A percentile compares a stretch with the other conserved stretches of the same genome.
Evolutionary conservation across 2,329 filamentous ascomycete genomes (phyloP).

Genomic region (Aureobasidium melanogenum): DNA sequence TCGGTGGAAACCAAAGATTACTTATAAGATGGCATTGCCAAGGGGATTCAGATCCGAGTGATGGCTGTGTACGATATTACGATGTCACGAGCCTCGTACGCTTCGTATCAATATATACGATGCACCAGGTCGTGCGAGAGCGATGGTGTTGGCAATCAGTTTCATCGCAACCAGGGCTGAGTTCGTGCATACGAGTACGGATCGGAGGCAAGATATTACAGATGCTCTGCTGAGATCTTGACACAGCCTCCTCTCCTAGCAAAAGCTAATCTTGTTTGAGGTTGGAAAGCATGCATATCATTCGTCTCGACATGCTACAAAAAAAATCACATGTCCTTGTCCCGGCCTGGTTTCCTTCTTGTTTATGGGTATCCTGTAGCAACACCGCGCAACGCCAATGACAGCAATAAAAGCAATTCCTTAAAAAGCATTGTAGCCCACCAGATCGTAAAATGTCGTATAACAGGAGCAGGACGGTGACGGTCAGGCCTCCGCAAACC

Average conservation of each 20-base stretch:
- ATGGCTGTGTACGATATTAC: not conserved
- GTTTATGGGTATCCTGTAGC: conserved; percentile 9
- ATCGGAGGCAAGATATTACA: not conserved
- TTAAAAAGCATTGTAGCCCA: not conserved
- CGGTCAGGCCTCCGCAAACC: conserved; percentile 13
- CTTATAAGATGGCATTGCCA: not conserved
- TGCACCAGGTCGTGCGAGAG: not conserved
- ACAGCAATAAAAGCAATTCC: not conserved
- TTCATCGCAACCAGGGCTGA: too few species aligned
- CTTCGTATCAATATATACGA: not conserved
- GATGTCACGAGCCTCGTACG: not conserved
- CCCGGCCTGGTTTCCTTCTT: not conserved
- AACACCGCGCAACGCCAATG: not conserved
- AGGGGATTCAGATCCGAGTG: not conserved
- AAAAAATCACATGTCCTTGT: not conserved
- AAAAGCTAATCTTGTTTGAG: too few species aligned
- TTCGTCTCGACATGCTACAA: not conserved
- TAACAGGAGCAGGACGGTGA: not conserved
- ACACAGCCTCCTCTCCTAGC: too few species aligned
- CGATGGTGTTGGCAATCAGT: not conserved
- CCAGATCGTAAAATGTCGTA: not conserved
- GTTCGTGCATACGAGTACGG: not conserved
- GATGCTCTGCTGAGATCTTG: not conserved
- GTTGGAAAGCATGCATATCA: not conserved
- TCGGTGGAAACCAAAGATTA: not conserved